Percentiles rank a stretch among this genome's conserved stretches.
phyloP scores from a whole-genome alignment of 2,329 filamentous ascomycete species.

The Monilinia polystroma region DNA sequence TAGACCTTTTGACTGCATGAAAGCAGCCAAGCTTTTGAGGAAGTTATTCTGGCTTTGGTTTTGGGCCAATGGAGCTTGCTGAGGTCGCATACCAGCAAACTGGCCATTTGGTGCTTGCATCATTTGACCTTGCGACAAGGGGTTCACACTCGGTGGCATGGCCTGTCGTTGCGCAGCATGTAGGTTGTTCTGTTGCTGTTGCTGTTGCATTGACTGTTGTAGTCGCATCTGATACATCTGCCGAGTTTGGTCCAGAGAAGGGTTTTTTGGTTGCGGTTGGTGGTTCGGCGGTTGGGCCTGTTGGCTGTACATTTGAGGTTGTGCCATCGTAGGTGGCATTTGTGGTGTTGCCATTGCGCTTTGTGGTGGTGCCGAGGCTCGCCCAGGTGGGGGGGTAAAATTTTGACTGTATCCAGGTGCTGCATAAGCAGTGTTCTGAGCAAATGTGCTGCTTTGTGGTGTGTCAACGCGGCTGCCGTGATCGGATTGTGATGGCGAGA shows the following conservation, averaged over 20 bases:
- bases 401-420: slow-evolving; percentile 57
- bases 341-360: slow-evolving; percentile 52
- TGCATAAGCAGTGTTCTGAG: slow-evolving; percentile 57
- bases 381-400: slow-evolving; percentile 56
- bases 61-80: slow-evolving; percentile 47
- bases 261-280: slow-evolving; percentile 46
- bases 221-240: slow-evolving; percentile 79
- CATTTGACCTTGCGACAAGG: slow-evolving; percentile 47
- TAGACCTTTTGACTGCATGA: slow-evolving; percentile 72
- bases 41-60: slow-evolving; percentile 62
- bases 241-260: slow-evolving; percentile 68
- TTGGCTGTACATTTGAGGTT: slow-evolving; percentile 40
- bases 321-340: slow-evolving; percentile 44
- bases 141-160: slow-evolving; percentile 44
- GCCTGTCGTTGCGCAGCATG: slow-evolving; percentile 43
- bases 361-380: slow-evolving; percentile 55
- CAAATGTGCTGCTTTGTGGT: slow-evolving; percentile 70
- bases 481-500: slow-evolving; percentile 76
- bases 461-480: slow-evolving; percentile 65
- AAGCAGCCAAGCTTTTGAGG: slow-evolving; percentile 71
- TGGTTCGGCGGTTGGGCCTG: slow-evolving; percentile 41
- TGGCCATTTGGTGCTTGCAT: slow-evolving; percentile 59
- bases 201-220: slow-evolving; percentile 68
- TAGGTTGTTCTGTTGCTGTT: slow-evolving; percentile 57
- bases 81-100: slow-evolving; percentile 53